Base-by-base conservation (phyloP, 805 yeast species). In the Cephaloascus fragrans region DNA sequence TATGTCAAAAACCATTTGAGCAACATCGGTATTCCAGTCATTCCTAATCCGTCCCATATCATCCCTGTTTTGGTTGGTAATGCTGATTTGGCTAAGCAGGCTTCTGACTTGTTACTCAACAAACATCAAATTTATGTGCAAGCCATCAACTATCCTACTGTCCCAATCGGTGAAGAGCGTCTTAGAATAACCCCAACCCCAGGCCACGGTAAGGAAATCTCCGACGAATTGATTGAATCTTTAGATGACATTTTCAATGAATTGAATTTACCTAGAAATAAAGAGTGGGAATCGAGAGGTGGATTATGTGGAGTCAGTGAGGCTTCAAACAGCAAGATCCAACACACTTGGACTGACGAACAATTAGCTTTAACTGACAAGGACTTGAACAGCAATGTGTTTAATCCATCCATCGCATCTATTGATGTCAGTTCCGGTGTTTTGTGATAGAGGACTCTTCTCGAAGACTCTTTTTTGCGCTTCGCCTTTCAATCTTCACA, bases 161-260 rank as follows among this genome's bases (percentile, higher is more conserved):
- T 93, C 44, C 82, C 96, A 16, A 79, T 83, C 49, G 98, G 98
- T 44, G 82, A 88, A 47, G 99, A 93, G 67, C 80, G 98, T 59
- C 76, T 93, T 53, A 80, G 99, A 65, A 79, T 93, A 56, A 93
- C 99, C n/a, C 97, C 99, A 40, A 89, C 98, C 33, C 99, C 99
- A 29, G 97, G 96, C 39, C 99, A 93, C 59, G 75, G 78, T 16
- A 71, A 77, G 42, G 84, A 80, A 41, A 69, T 86, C 37, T 73
- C 90, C 39, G 86, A 88, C 56, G 71, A 77, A 47, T 73, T 93
- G 49, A 71, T 93, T 39, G 75, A 65, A 9, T 87, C 97, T 10
- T 69, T 93, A 37, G 95, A 87, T 49, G 73, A 75, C 36, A 86
- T 89, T 18, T 93, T 90, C 68, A 69, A 67, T 33, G 82, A 81